A percentile compares a stretch with the other conserved stretches of the same genome.
phyloP scores from a whole-genome alignment of 345 rosid genomes.

The sweet orange (Citrus sinensis) region DNA sequence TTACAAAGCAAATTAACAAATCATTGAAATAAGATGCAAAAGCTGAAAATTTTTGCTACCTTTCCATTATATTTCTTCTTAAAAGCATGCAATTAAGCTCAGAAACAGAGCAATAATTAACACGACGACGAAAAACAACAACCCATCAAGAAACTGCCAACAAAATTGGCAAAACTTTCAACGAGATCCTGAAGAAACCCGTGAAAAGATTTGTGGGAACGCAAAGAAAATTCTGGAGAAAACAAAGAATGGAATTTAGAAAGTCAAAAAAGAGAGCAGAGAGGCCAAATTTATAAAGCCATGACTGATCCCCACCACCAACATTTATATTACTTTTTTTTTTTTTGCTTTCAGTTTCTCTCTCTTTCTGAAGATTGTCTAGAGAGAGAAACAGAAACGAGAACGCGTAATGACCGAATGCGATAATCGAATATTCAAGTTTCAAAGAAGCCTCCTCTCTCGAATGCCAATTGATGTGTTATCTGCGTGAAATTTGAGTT shows the following conservation, averaged over 20 bases:
- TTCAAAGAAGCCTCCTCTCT: not conserved
- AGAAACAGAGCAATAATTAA: not conserved
- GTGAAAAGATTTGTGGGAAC: not conserved
- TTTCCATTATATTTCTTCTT: not conserved
- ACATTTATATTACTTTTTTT: not conserved
- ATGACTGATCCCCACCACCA: not conserved
- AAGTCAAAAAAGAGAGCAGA: not conserved
- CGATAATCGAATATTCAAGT: not conserved
- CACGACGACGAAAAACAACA: not conserved
- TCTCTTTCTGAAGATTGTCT: not conserved
- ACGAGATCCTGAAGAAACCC: not conserved
- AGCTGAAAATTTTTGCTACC: not conserved
- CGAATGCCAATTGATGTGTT: not conserved
- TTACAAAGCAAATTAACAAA: not conserved
- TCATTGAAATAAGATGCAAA: conserved; percentile 1
- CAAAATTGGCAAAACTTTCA: not conserved
- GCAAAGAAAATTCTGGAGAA: not conserved
- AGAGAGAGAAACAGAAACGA: not conserved
- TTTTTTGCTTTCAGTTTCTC: not conserved
- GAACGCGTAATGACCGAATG: not conserved
- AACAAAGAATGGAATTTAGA: not conserved
- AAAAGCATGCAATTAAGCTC: not conserved
- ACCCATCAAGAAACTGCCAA: not conserved
- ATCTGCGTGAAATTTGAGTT: not conserved
- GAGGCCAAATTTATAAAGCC: not conserved